These are phyloP conservation scores for Yarrowia bubula DNA, from an alignment of 805 yeast species.

Conservation along the genomic window DNA sequence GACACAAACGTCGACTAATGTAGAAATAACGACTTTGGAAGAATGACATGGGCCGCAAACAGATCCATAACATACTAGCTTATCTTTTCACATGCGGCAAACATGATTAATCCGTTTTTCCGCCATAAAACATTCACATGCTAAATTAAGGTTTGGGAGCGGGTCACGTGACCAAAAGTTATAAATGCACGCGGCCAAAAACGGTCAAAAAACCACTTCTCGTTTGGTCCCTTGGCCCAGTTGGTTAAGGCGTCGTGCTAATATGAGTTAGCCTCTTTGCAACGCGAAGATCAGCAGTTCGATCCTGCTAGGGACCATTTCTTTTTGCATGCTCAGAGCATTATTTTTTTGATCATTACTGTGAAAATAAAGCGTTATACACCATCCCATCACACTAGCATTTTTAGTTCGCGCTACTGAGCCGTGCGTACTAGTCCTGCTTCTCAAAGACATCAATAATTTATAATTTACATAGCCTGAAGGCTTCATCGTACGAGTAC, in stretches of 20 bases:
- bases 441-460: background rate
- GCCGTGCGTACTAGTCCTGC: no score
- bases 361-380: no score
- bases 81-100: background rate
- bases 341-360: no score
- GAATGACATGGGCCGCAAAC: no score
- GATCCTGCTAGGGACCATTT: conserved; percentile 42
- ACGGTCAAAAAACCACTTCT: background rate
- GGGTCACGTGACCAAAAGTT: background rate
- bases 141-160: background rate
- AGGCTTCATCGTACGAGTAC: no score
- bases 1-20: background rate
- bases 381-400: no score
- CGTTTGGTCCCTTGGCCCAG: conserved; percentile 23
- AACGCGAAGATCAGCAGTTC: conserved; percentile 52
- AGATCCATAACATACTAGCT: no score
- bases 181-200: background rate
- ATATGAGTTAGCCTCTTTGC: conserved; percentile 19
- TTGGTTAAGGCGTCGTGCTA: conserved; percentile 27
- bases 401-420: no score
- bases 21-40: no score
- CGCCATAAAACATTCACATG: background rate
- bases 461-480: background rate
- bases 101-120: background rate
- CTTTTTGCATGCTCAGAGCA: background rate